Evolutionary conservation across 179 eudicot species (phyloP), one percentile per base, ranked within the genome.

Genomic region (Pouteria campechiana): DNA sequence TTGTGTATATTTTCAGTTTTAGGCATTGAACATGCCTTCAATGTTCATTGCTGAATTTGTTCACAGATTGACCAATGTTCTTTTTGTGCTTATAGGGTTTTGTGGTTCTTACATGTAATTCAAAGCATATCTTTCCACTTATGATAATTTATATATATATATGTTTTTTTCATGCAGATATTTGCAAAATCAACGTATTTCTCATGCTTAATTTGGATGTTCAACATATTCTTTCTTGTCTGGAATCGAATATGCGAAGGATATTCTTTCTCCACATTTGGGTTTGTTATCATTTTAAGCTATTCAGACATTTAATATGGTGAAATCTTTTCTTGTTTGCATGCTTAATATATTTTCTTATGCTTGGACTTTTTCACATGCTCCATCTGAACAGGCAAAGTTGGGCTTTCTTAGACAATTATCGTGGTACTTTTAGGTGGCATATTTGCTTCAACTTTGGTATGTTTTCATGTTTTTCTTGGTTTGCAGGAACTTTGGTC

Each of bases 371-470:
- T 18, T 10, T 34, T 22, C 44, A 52, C 43, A 15, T 25, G 14
- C 32, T 34, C 27, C 17, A 17, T 29, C 43, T 15, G 50, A 32
- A 41, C 61, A 78, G 98, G 72, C 68, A 75, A 24, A 74, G 40
- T 25, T 90, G 79, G 90, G 83, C 87, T 35, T 79, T 60, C 46
- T 44, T 90, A 65, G 98, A 90, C 65, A 58, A 65, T 42, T 73
- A 65, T 41, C 83, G 98, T 31, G 95, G 98, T 32, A 63, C 94
- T 59, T 90, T 86, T 61, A 77, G 98, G 62, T 90, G 98, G 98
- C 95, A 90, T 50, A 82, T 90, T 56, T 90, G 98, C 78, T 90
- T 90, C 63, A 90, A 90, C 57, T 90, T 90, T 63, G 98, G 98
- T 90, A 90, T 32, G n/a, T 31, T 43, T 41, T 25, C 44, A 9